Percentiles rank a stretch among this genome's conserved stretches.
These are phyloP conservation scores for Eremothecium coryli DNA, from an alignment of 1,139 yeast genomes.

Conservation along the genomic window DNA sequence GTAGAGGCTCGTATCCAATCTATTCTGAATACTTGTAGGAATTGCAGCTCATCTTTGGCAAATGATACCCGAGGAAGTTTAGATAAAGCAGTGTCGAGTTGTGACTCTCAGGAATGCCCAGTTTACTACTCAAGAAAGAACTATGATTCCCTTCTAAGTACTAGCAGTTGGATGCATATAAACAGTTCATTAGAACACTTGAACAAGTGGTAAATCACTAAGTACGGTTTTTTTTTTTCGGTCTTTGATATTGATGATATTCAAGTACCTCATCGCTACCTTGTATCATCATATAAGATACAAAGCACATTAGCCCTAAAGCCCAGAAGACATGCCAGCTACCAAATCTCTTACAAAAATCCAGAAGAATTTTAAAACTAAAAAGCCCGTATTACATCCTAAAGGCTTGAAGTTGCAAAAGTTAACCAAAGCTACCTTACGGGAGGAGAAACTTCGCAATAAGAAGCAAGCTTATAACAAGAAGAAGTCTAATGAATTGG, in stretches of 20 bases:
- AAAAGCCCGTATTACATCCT: slow-evolving; percentile 54
- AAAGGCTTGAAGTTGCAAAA: slow-evolving; percentile 83
- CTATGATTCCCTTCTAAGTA: slow-evolving; percentile 14
- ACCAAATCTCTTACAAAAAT: slow-evolving; percentile 69
- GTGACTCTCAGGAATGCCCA: slow-evolving; percentile 36
- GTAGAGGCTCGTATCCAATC: slow-evolving; percentile 19
- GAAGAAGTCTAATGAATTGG: slow-evolving; percentile 48
- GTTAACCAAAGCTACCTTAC: slow-evolving; percentile 71
- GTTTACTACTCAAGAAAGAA: slow-evolving; percentile 31
- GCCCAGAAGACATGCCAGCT: slow-evolving; percentile 52
- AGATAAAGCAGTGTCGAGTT: slow-evolving; percentile 17
- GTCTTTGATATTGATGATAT: no score
- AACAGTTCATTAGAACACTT: no score
- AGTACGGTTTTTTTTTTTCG: no score
- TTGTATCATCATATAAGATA: neutral
- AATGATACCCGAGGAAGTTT: slow-evolving; percentile 18
- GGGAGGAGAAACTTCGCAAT: slow-evolving; percentile 60
- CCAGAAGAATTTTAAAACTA: slow-evolving; percentile 51
- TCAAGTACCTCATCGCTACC: slow-evolving; percentile 3
- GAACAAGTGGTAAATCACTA: no score
- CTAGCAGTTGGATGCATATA: neutral
- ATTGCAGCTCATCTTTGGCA: slow-evolving; percentile 24
- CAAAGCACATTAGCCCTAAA: neutral
- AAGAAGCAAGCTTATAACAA: slow-evolving; percentile 49
- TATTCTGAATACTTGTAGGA: slow-evolving; percentile 26